Base-by-base conservation (phyloP, 1,139 yeast genomes). In the Pichia sp. region DNA sequence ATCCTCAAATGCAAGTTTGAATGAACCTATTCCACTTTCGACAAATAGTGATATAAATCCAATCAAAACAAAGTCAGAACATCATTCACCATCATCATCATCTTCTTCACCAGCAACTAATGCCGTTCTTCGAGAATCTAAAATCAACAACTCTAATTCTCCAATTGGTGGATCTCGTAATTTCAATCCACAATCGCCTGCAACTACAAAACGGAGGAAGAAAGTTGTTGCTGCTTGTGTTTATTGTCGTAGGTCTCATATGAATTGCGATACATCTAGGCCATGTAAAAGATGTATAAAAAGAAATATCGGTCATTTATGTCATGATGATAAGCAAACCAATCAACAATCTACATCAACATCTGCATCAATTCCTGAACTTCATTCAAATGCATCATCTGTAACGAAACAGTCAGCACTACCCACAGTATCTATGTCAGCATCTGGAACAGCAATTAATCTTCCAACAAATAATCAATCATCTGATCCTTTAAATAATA, bases 321-420 rank as follows among this genome's bases (percentile, higher is more conserved):
- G 97, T 59, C 87, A 82, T 51, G 96, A 87, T 57, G 95, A 85
- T n/a, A n/a, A n/a, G n/a, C n/a, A n/a, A n/a, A n/a, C n/a, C n/a
- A n/a, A n/a, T n/a, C n/a, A n/a, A n/a, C n/a, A n/a, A n/a, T n/a
- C n/a, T n/a, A n/a, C n/a, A n/a, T n/a, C n/a, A n/a, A n/a, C n/a
- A n/a, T n/a, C n/a, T n/a, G n/a, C n/a, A n/a, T n/a, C n/a, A n/a
- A n/a, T n/a, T n/a, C n/a, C n/a, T n/a, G n/a, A n/a, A n/a, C n/a
- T n/a, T n/a, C n/a, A n/a, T n/a, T n/a, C n/a, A n/a, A n/a, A n/a
- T n/a, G n/a, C n/a, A n/a, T n/a, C n/a, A n/a, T n/a, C n/a, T n/a
- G n/a, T n/a, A n/a, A n/a, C n/a, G n/a, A n/a, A n/a, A n/a, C n/a
- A n/a, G n/a, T n/a, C n/a, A n/a, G n/a, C n/a, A n/a, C n/a, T n/a